A percentile compares a stretch with the other conserved stretches of the same genome.
These are phyloP conservation scores for Apiospora koreana DNA, from an alignment of 2,329 filamentous ascomycete species.

Conservation along the genomic window DNA sequence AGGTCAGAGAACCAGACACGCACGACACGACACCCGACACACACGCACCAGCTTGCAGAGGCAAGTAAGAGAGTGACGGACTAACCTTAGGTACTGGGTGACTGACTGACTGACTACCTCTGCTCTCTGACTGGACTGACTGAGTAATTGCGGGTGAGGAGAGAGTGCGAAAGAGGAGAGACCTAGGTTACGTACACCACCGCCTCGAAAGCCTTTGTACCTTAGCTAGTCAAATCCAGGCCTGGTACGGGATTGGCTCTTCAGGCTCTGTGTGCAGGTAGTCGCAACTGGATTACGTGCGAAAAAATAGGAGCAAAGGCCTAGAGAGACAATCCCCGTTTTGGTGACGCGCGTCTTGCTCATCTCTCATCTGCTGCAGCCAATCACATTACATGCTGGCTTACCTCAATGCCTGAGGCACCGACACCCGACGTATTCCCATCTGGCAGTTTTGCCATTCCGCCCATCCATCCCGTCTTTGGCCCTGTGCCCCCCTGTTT, in stretches of 20 bases:
- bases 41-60: background rate
- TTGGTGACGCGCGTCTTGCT: slow-evolving; percentile 7
- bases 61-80: background rate
- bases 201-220: slow-evolving; percentile 3
- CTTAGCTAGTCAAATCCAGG: background rate
- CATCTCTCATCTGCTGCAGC: background rate
- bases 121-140: too few relatives aligned
- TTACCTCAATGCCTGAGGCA: background rate
- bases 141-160: too few relatives aligned
- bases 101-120: too few relatives aligned
- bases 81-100: too few relatives aligned
- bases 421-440: background rate
- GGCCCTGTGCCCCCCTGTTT: background rate
- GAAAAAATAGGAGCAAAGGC: slow-evolving; percentile 9
- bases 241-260: slow-evolving; percentile 6
- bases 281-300: slow-evolving; percentile 4
- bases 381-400: slow-evolving; percentile 8
- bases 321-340: slow-evolving; percentile 5
- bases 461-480: slow-evolving; percentile 1
- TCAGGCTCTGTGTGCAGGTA: background rate
- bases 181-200: slow-evolving; percentile 11
- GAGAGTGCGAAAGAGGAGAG: background rate
- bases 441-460: background rate
- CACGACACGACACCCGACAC: slow-evolving; percentile 8
- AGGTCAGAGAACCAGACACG: background rate